Evolutionary conservation across 192 early-diverging fungal species (phyloP), one percentile per base, ranked within the genome.

Genomic region (Backusella macrospora): DNA sequence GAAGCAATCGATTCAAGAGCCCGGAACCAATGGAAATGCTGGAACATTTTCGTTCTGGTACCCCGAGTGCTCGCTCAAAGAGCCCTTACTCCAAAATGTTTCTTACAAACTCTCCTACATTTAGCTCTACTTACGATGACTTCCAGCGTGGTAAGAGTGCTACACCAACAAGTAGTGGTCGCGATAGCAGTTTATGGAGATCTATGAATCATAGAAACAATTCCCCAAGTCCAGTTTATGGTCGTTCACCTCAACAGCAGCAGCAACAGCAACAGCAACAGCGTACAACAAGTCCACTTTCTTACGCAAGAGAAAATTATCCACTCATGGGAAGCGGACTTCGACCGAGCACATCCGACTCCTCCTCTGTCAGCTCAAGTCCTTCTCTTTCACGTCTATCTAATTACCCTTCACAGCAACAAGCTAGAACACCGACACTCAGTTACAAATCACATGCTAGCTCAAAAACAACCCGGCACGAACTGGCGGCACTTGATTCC

Each of bases 221-320:
- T 23, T 63, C 65, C 0, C 75, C 75, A 13, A 76, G 75, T 39
- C 76, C 76, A 21, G 76, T 73, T 6, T 62, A 67, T 68, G 73
- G 66, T 14, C 34, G 65, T 12, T 68, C 47, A 1, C 52, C 52
- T 12, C 52, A 59, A 23, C 67, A 46, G 10, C 67, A 14, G 1
- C 63, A 68, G 16, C 72, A 73, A 43, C 73, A n/a, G n/a, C n/a
- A 46, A 12, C 67, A 14, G 1, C 63, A 68, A n/a, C 72, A 73
- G 42, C 73, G 64, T 8, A 74, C 73, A 23, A 62, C 37, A 38
- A 75, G 74, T n/a, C 67, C 74, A 4, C 46, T 69, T n/a, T 29
- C 43, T 15, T 74, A 45, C 40, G 63, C n/a, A 16, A 64, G 43
- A n/a, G 15, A 26, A 37, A 40, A 6, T 14, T 40, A 62, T 10